Base-by-base conservation (phyloP, 2,329 filamentous ascomycete species). In the Hymenoscyphus scutula region DNA sequence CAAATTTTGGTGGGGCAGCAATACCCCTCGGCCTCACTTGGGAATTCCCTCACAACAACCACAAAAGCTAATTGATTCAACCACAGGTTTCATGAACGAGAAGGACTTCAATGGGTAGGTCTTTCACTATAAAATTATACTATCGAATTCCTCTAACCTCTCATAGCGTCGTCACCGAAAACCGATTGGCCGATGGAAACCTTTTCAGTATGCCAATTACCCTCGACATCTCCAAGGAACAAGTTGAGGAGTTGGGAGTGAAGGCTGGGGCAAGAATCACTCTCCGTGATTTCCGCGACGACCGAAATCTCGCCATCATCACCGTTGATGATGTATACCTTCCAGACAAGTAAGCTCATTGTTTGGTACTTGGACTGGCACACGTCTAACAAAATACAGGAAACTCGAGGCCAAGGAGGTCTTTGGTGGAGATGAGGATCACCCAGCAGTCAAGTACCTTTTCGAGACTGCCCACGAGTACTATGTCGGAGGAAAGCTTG, bases 171-270 rank as follows among this genome's bases (percentile, higher is more conserved):
- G 93, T 97, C 70, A 88, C 89, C 77, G 86, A 94, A 71, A 88
- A 90, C 81, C 91, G 95, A 72, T 89, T 99, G 63, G 87, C 87
- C 63, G 88, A 92, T 79, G 95, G 95, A 76, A 88, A 88, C 76
- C 89, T 99, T 72, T 98, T 98, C 82, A 91, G 87, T 78, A 99
- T 99, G 80, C 95, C 95, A 73, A 98, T 99, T 78, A 96, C 90
- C 72, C 88, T 99, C 69, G 95, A 99, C 77, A 82, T 96, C 66
- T 86, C 84, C 68, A 82, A 92, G 76, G 79, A 89, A 74, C 86
- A 86, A 64, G 90, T 98, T 74, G 83, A 94, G 68, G 82, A 88
- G 71, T 76, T 89, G 34, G 87, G 86, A 67, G 83, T 97, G 74
- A 90, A 95, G 84, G 74, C 90, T 29, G 92, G 93, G 60, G 84